phyloP scores from a whole-genome alignment of 2,329 filamentous ascomycete species.

The Aspergillus hortae region DNA sequence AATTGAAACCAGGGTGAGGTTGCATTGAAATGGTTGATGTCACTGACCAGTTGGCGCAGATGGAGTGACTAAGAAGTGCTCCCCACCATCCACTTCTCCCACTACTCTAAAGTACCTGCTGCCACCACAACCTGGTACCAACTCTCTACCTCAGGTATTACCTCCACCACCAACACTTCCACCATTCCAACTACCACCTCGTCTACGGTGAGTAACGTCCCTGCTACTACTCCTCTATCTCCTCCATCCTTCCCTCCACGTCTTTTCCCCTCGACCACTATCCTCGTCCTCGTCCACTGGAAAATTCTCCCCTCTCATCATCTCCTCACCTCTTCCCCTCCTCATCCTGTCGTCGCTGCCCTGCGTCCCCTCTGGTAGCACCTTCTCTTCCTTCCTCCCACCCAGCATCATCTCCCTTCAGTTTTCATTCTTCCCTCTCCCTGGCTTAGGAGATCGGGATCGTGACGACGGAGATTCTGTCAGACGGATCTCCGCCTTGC shows the following conservation, averaged over 20 bases:
- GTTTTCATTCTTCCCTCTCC: too few species aligned
- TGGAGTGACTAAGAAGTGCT: conserved; percentile 12
- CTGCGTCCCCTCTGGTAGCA: neutral
- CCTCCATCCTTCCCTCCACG: conserved; percentile 5
- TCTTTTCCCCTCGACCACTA: conserved; percentile 9
- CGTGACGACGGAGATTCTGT: neutral
- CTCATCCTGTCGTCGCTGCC: too few species aligned
- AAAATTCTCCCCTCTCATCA: neutral
- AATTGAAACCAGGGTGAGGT: too few species aligned
- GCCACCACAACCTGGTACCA: too few species aligned
- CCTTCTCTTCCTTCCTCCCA: neutral
- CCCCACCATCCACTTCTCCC: conserved; percentile 13
- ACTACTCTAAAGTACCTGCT: neutral
- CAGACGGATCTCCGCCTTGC: neutral
- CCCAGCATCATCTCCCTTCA: neutral
- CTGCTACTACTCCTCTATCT: conserved; percentile 10
- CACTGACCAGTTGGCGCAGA: conserved; percentile 13
- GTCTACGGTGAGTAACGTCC: neutral
- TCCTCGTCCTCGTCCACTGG: neutral
- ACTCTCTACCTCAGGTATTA: neutral
- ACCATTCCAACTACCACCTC: conserved; percentile 5
- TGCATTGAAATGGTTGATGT: conserved; percentile 16
- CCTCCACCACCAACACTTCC: conserved; percentile 12
- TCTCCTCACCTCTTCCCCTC: conserved; percentile 4
- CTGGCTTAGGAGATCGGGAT: neutral